Evolutionary conservation across 2,329 filamentous ascomycete genomes (phyloP), one percentile per base, ranked within the genome.

Genomic region (Pseudogymnoascus sp.): DNA sequence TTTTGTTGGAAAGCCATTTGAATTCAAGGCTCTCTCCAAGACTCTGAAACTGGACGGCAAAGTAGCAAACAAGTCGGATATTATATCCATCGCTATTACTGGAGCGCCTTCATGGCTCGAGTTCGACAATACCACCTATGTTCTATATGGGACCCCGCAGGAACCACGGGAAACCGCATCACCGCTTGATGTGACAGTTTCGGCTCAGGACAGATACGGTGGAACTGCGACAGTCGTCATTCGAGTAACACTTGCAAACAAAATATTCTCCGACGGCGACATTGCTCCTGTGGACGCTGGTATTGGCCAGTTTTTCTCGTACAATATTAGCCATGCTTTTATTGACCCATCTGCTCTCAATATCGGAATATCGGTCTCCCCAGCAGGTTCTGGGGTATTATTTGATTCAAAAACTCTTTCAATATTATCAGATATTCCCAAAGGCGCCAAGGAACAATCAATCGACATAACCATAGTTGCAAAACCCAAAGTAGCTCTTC

Each of bases 71-170:
- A 72, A 78, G 3, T 75, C 76, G 0, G 80, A 86, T 31, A 69
- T 93, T 33, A 69, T 72, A 13, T 78, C 79, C 0, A 78, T 85
- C 5, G 78, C 79, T 1, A 78, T 79, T 0, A 79, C 82, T 0
- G 75, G 81, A 26, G 72, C 86, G 11, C 90, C 91, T 0, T 71
- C 77, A 2, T 96, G 92, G 92, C 73, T 96, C 26, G 76, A 77
- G 0, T 83, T 95, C 62, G 80, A 95, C 69, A 76, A 80, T 2
- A 69, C 76, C 7, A 86, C 85, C 0, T 82, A 91, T 71, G 77
- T 76, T 0, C 75, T 96, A 6, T 80, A 76, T 33, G 92, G 91
- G 2, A 88, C 77, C 1, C 85, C 88, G 2, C 84, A 86, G 0
- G 6, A 21, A 10, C 19, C 6, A 60, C 33, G 37, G 37, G 70